Base-by-base conservation (phyloP, 2,329 filamentous ascomycete species). In the Neofusicoccum umdonicola region DNA sequence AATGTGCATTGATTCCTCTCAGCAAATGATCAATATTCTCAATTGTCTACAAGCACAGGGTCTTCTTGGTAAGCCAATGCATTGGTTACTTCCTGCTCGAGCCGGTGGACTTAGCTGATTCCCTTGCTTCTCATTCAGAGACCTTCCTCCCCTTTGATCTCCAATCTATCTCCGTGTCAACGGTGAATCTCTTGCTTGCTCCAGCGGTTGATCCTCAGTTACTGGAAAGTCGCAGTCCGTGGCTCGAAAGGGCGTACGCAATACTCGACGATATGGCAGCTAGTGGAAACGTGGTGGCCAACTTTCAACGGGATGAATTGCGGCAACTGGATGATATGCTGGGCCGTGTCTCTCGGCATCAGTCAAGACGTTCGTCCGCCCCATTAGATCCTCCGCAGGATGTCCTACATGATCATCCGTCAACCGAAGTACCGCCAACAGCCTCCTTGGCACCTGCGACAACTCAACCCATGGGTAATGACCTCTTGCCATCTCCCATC, bases 111-210 rank as follows among this genome's bases (percentile, higher is more conserved):
- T 37, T 39, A 37, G 35, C 8, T 60, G 4, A 60, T 22, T 61
- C 17, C 0, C 3, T 3, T 9, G n/a, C 2, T 45, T 1, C n/a
- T 11, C 19, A 22, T 13, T 0, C 13, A 83, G 81, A 83, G 70
- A 80, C 77, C 0, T 84, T 84, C 65, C 75, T 84, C 0, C 80
- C 81, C 0, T 82, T 82, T 58, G 81, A 83, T 64, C 74, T 83
- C 0, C 81, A 83, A 47, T 73, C 79, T 0, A 70, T 80, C 0
- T 82, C 81, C 13, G 76, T 80, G 0, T 80, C 81, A 0, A 78
- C 76, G 1, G 73, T 81, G n/a, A 74, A 79, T 11, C 71, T 83
- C 0, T 68, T 82, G 0, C 68, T 83, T 1, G 77, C 73, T 12
- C 67, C 68, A 9, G 70, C 72, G 22, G 67, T 74, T 22, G 72